Conservation (phyloP, 1,284 basidiomycete genomes). For the Tilletia setariae region DNA sequence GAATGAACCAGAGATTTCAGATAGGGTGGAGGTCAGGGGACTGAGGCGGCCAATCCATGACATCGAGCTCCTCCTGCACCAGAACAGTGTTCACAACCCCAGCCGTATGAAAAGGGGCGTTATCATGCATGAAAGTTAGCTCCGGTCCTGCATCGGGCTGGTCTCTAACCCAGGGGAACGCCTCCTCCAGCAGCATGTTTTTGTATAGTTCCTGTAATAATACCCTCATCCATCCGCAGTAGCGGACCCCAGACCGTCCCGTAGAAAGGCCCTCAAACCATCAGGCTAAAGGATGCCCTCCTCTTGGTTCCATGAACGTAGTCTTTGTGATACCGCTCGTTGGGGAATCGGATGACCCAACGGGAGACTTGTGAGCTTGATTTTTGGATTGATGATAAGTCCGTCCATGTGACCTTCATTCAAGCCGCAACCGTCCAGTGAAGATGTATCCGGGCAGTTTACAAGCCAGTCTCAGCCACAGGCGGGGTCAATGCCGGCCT, state of each 20-base stretch:
- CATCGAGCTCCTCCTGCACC: not conserved
- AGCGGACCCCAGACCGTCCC: not conserved
- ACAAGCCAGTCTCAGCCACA: not conserved
- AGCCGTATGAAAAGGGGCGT: not conserved
- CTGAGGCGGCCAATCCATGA: not conserved
- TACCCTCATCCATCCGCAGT: not conserved
- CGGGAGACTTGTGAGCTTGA: not conserved
- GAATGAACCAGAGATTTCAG: not conserved
- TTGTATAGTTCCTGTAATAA: not conserved
- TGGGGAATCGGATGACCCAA: not conserved
- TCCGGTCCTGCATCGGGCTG: not conserved
- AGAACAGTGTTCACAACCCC: not conserved
- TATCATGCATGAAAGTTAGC: not conserved
- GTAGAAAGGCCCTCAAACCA: not conserved
- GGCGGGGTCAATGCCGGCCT: not conserved
- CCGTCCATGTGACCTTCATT: not conserved
- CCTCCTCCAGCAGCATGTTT: not conserved
- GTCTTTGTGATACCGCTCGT: not conserved
- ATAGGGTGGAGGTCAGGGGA: not conserved
- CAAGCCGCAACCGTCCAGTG: constrained; percentile 4
- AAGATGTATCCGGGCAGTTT: not conserved
- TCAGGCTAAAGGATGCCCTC: not conserved
- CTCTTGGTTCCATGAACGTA: too few relatives aligned
- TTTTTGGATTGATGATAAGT: not conserved
- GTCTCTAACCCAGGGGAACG: not conserved